Evolutionary conservation across 768 basidiomycete species (phyloP), one percentile per base, ranked within the genome.

Genomic region (Antrodiella citrinella): DNA sequence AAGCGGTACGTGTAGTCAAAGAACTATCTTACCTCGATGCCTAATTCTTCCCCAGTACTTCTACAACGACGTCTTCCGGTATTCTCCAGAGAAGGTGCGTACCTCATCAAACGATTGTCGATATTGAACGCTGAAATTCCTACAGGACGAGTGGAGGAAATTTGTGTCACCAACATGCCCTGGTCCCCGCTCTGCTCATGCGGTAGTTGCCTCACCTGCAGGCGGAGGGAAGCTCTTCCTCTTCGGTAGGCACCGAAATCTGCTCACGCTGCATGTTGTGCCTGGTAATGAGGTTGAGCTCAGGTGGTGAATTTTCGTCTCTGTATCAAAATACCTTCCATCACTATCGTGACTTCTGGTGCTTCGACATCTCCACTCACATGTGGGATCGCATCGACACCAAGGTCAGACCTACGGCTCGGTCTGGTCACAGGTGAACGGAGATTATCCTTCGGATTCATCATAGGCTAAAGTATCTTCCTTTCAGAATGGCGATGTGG

Each of bases 301-400:
- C 52, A 84, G 84, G 88, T 22, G 91, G 92, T 11, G 92, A 94
- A 64, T 95, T 87, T 58, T 90, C 89, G 0, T 87, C 86, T 0
- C 63, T 90, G 4, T 74, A 86, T 55, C 91, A 93, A 63, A 91
- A 80, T 26, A 80, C 78, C 0, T 90, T 92, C 64, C 87, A 90
- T 53, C 90, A 93, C 57, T 94, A 91, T 60, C 78, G 88, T 42
- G 89, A 93, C 60, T 83, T 94, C 60, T 93, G 93, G 86, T 76
- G 76, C 44, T 94, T 94, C 60, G 87, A 91, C 55, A 78, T 95
- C 20, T 59, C 74, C 2, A 83, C 81, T 0, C 86, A 90, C 53
- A 67, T 75, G 0, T 95, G 93, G 92, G 89, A 94, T 56, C 72
- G 89, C 5, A 88, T 93, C 46, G 92, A 94, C 30, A 91, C 89